Evolutionary conservation across 2,329 filamentous ascomycete genomes (phyloP).

Genomic region (Xylaria sp.): DNA sequence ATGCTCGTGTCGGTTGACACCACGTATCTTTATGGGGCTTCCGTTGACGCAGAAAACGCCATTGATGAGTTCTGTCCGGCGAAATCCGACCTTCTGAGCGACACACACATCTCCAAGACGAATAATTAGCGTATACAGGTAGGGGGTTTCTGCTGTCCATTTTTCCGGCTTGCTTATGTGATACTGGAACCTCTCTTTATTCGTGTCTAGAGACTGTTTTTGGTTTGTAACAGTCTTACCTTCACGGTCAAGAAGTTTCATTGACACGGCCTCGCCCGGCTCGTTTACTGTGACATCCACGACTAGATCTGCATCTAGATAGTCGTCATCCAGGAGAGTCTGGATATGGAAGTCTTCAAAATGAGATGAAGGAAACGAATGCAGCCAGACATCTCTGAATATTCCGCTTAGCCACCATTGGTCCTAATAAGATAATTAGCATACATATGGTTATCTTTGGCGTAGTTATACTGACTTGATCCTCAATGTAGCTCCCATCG

Average conservation of each 20-base stretch:
- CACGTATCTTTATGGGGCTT: constrained; percentile 70
- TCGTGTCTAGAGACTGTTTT: constrained; percentile 49
- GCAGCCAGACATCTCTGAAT: constrained; percentile 74
- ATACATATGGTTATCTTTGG: not conserved
- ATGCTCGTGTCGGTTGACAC: constrained; percentile 78
- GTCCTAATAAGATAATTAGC: constrained; percentile 55
- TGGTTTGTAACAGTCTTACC: constrained; percentile 48
- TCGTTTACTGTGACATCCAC: constrained; percentile 59
- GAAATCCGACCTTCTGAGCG: constrained; percentile 71
- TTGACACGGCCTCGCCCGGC: constrained; percentile 42
- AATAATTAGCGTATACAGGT: constrained; percentile 65
- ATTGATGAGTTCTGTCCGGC: constrained; percentile 68
- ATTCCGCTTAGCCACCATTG: constrained; percentile 77
- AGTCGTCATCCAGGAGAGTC: constrained; percentile 66
- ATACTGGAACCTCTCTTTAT: constrained; percentile 52
- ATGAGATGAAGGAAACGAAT: constrained; percentile 67
- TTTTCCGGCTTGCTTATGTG: constrained; percentile 65
- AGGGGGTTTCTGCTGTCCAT: constrained; percentile 76
- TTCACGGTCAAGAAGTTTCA: constrained; percentile 53
- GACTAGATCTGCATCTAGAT: constrained; percentile 63
- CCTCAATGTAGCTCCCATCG: constrained; percentile 78
- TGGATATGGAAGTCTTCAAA: constrained; percentile 68
- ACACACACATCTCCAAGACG: constrained; percentile 55
- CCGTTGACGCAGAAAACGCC: constrained; percentile 74
- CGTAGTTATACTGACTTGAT: constrained; percentile 56